These are phyloP conservation scores for Skeletonema grethae DNA, from an alignment of 108 stramenopile genomes.

Conservation along the genomic window DNA sequence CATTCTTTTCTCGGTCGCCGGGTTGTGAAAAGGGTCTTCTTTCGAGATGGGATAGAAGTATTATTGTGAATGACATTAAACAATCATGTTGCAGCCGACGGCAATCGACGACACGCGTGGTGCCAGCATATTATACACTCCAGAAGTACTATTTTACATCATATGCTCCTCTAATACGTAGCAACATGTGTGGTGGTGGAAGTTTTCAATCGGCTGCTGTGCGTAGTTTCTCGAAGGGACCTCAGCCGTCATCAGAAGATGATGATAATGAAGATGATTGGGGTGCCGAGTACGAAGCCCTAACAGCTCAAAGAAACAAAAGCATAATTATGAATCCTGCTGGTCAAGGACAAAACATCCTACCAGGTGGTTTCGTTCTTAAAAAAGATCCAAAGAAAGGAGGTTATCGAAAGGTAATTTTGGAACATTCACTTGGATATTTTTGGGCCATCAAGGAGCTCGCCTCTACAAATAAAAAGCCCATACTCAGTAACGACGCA, in stretches of 20 bases:
- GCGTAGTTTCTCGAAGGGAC: background rate
- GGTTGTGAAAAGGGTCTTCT: background rate
- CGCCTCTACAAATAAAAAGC: constrained; percentile 62
- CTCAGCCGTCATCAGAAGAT: background rate
- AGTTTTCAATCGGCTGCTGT: background rate
- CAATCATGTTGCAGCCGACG: background rate
- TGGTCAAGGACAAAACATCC: constrained; percentile 52
- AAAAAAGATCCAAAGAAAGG: constrained; percentile 60
- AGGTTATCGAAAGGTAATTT: constrained; percentile 55
- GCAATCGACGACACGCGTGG: background rate
- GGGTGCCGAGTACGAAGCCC: constrained; percentile 34
- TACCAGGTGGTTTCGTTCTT: constrained; percentile 68
- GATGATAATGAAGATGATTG: background rate
- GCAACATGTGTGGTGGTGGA: background rate
- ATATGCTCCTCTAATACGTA: background rate
- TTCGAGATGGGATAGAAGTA: background rate
- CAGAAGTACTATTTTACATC: background rate
- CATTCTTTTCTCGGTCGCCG: background rate
- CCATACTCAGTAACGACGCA: constrained; percentile 61
- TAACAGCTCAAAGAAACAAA: constrained; percentile 36
- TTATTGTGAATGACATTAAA: background rate
- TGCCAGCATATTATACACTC: background rate
- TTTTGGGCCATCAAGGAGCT: constrained; percentile 89
- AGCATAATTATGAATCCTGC: constrained; percentile 61
- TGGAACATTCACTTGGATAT: constrained; percentile 78